Evolutionary conservation across 2,329 filamentous ascomycete genomes (phyloP).

Genomic region (Microsporum audouinii): DNA sequence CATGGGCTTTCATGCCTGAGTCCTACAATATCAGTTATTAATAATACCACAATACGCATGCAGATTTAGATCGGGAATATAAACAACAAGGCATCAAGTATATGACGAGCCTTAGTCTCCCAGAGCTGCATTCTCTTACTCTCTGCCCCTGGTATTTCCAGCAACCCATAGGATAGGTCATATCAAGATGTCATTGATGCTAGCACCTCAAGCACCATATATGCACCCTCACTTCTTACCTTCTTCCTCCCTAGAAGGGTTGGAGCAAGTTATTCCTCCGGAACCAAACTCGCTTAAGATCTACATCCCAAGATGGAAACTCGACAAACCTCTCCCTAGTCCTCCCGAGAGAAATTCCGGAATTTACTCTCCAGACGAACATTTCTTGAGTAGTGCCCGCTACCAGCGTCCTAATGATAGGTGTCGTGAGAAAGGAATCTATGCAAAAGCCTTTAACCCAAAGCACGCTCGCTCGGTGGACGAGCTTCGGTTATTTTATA

Average conservation of each 20-base stretch:
- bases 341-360: not conserved
- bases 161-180: not conserved
- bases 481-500: not conserved
- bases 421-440: not conserved
- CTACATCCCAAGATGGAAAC: constrained; percentile 5
- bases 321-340: constrained; percentile 4
- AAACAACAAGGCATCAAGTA: not conserved
- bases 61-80: not conserved
- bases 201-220: not conserved
- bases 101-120: not conserved
- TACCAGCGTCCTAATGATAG: not conserved
- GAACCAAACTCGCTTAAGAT: not conserved
- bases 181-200: not conserved
- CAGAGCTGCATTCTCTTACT: not conserved
- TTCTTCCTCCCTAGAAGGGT: constrained; percentile 4
- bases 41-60: not conserved
- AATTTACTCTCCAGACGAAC: not conserved
- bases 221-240: not conserved
- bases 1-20: not conserved
- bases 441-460: not conserved
- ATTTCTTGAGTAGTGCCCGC: not conserved
- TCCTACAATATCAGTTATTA: not conserved
- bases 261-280: constrained; percentile 3
- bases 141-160: not conserved
- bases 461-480: not conserved